These are phyloP conservation scores for Corymbia citriodora DNA, from an alignment of 441 rosid genomes.

Conservation along the genomic window DNA sequence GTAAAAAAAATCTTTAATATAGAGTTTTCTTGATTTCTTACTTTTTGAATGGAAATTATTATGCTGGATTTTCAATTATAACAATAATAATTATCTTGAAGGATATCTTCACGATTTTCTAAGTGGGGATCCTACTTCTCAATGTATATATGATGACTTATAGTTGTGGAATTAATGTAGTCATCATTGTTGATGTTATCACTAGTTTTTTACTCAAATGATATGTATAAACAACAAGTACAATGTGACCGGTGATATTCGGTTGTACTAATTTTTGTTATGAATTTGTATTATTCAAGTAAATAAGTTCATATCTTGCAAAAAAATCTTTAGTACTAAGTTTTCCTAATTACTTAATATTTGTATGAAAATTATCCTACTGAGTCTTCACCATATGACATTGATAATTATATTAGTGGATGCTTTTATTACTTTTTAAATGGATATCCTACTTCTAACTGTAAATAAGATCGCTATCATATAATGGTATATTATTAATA, in stretches of 20 bases:
- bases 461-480: accelerated
- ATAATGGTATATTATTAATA: not conserved
- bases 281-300: not conserved
- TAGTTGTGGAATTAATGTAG: not conserved
- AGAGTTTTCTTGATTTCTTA: not conserved
- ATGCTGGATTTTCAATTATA: not conserved
- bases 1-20: not conserved
- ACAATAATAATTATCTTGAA: not conserved
- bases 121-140: not conserved
- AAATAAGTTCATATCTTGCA: too few species aligned
- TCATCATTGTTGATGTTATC: not conserved
- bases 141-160: not conserved
- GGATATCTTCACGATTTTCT: not conserved
- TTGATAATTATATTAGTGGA: not conserved
- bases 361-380: not conserved
- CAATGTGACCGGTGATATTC: not conserved
- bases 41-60: not conserved
- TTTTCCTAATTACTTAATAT: not conserved
- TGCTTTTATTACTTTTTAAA: not conserved
- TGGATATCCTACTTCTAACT: not conserved
- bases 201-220: not conserved
- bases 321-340: not conserved
- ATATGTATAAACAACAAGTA: not conserved
- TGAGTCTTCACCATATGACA: not conserved
- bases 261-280: not conserved